Evolutionary conservation across 2,329 filamentous ascomycete genomes (phyloP).

Genomic region (Chrysoporthe cubensis): DNA sequence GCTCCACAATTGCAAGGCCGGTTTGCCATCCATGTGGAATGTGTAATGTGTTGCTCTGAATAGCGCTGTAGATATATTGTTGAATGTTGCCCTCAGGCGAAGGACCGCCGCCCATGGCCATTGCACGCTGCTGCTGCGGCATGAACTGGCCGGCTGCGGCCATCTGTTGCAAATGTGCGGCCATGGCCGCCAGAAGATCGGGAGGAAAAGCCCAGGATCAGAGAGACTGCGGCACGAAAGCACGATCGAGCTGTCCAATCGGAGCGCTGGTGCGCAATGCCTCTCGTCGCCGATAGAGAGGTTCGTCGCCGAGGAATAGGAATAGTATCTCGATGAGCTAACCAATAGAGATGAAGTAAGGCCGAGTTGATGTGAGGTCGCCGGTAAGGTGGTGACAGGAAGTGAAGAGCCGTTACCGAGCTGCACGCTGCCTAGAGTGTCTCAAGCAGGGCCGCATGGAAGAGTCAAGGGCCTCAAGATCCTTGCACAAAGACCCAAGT

Average conservation of each 20-base stretch:
- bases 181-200: constrained; percentile 53
- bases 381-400: constrained; percentile 27
- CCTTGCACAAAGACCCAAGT: constrained; percentile 19
- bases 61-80: constrained; percentile 44
- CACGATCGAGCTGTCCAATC: constrained; percentile 16
- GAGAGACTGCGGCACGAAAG: constrained; percentile 7
- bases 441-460: constrained; percentile 24
- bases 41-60: constrained; percentile 20
- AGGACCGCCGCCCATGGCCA: constrained; percentile 19
- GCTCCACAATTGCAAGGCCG: constrained; percentile 36
- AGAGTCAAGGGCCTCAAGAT: constrained; percentile 14
- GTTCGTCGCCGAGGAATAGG: constrained; percentile 23
- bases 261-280: constrained; percentile 26
- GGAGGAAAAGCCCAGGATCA: constrained; percentile 24
- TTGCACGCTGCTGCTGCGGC: constrained; percentile 42
- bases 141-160: constrained; percentile 51
- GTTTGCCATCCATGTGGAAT: constrained; percentile 39
- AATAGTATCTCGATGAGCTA: constrained; percentile 7
- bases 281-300: constrained; percentile 25
- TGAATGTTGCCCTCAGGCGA: constrained; percentile 41
- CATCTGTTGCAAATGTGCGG: constrained; percentile 64
- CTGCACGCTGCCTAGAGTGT: constrained; percentile 40
- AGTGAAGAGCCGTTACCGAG: constrained; percentile 32
- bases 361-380: constrained; percentile 16
- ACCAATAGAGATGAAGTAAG: constrained; percentile 20